Evolutionary conservation across 164 flowering plant species (phyloP).

Genomic region (Cinnamomum chago): DNA sequence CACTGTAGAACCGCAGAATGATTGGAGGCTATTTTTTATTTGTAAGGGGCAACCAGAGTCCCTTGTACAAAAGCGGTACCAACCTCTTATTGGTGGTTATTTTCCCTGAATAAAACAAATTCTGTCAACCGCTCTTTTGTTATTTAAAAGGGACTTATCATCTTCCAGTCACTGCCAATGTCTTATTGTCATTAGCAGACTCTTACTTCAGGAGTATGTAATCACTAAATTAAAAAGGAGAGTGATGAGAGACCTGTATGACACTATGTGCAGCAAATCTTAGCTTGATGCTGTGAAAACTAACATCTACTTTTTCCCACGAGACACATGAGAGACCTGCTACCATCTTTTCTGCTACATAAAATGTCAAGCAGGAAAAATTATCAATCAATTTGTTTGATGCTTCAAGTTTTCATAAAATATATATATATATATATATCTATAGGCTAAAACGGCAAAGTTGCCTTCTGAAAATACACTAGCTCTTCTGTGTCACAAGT

Average conservation of each 20-base stretch:
- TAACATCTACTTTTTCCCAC: conserved; percentile 97
- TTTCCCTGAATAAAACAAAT: background rate
- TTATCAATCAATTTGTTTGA: conserved; percentile 2
- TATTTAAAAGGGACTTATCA: background rate
- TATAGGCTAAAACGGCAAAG: background rate
- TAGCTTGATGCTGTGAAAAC: conserved; percentile 72
- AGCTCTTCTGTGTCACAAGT: background rate
- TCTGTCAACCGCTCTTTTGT: background rate
- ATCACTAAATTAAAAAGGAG: conserved; percentile 6
- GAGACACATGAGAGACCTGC: conserved; percentile 70
- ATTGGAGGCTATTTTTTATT: background rate
- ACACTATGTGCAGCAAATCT: conserved; percentile 88
- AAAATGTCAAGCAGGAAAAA: conserved; percentile 11
- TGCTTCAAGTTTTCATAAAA: background rate
- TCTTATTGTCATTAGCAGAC: background rate
- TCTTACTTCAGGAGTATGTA: background rate
- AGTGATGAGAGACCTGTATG: conserved; percentile 61
- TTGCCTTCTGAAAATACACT: background rate
- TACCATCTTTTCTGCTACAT: conserved; percentile 61
- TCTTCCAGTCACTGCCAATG: background rate
- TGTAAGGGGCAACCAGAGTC: background rate
- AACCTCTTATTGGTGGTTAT: background rate
- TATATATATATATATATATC: background rate
- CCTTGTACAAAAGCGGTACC: background rate
- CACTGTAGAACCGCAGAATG: background rate